Base-by-base conservation (phyloP, 441 rosid genomes). In the Omphalea diandra region DNA sequence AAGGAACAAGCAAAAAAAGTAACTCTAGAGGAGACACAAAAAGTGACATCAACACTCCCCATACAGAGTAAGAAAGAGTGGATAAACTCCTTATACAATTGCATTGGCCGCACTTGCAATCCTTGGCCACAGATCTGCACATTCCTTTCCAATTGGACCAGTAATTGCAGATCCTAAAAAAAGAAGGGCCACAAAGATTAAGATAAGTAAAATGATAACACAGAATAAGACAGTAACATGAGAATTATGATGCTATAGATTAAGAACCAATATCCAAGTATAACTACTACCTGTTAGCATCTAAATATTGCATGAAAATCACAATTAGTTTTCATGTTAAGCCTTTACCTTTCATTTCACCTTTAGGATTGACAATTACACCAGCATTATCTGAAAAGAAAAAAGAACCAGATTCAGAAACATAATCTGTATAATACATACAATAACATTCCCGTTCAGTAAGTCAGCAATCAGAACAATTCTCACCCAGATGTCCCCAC, bases 101-200 rank as follows among this genome's bases (percentile, higher is more conserved):
- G 98, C 96, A 63, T 89, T 93, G 29, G 98, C 97, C 67, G 97
- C 97, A 71, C 97, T 93, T 20, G 98, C 98, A 53, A 93, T 86
- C 74, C 93, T 88, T 8, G 93, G 93, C 93, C 93, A 88, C 26
- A 88, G 78, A 73, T 88, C 93, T 35, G 93, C 93, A 47, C 93
- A 88, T 79, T 86, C 93, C 81, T 88, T 88, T 40, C 93, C 93
- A 2, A 88, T 88, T 32, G 93, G 93, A 17, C 93, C 93, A 22
- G 93, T 88, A 14, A 88, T 86, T 6, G 93, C 93, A 78, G 93
- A 88, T 53, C 93, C 93, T 86, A 75, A 18, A 73, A 69, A 10
- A 41, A 63, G 20, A 49, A 29, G 7, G 15, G 8, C 5, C 27
- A n/a, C 41, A 52, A 11, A 24, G 15, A 20, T 17, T 29, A 27